These are phyloP conservation scores for Fagopyrum tataricum DNA, from an alignment of 148 eudicot genomes.

Conservation along the genomic window DNA sequence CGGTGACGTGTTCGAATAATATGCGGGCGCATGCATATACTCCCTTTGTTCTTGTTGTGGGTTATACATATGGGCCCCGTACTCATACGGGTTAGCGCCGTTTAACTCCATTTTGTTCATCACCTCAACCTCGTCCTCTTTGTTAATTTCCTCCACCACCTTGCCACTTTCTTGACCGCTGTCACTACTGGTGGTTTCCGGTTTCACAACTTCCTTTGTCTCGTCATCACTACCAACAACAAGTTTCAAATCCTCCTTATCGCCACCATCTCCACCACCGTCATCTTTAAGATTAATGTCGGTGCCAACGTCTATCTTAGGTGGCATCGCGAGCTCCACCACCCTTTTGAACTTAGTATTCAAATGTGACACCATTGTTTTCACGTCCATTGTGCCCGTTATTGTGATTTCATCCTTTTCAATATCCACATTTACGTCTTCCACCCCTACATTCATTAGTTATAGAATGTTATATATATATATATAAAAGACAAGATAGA, in stretches of 20 bases:
- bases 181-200: neutral
- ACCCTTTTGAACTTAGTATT: conserved; percentile 49
- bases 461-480: neutral
- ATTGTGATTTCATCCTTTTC: conserved; percentile 52
- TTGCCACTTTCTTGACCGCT: neutral
- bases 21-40: conserved; percentile 5
- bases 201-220: neutral
- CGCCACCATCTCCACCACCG: neutral
- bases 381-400: conserved; percentile 64
- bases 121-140: neutral
- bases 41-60: neutral
- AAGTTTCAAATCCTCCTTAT: neutral
- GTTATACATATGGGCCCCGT: neutral
- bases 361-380: conserved; percentile 49
- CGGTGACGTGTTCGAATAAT: neutral
- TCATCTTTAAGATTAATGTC: neutral
- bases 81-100: neutral
- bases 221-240: neutral
- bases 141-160: neutral
- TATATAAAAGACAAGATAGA: neutral
- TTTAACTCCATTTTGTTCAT: conserved; percentile 14
- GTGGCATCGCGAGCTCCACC: conserved; percentile 44
- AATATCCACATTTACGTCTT: conserved; percentile 44
- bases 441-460: conserved; percentile 35
- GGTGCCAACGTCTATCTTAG: conserved; percentile 35